phyloP scores from a whole-genome alignment of 805 yeast genomes.

The Yarrowia osloensis region DNA sequence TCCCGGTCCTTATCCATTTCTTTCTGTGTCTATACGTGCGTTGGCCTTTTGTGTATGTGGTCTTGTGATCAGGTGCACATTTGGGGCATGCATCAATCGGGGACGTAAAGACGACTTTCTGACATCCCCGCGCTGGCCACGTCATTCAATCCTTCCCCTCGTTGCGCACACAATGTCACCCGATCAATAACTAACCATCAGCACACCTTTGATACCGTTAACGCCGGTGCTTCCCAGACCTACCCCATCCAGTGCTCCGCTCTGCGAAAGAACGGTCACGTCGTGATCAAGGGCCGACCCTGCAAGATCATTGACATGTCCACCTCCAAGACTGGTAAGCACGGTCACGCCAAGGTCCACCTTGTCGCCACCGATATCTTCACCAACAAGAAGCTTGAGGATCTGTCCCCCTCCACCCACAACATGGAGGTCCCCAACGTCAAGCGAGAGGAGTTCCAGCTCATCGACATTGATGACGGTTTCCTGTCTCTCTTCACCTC shows the following conservation, averaged over 20 bases:
- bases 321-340: constrained; percentile 99
- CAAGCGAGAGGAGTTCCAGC: constrained; percentile 92
- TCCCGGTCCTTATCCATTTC: not conserved
- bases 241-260: constrained; percentile 99
- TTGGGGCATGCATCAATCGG: not conserved
- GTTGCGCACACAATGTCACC: no score
- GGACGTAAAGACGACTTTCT: not conserved
- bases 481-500: constrained; percentile 93
- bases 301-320: constrained; percentile 99
- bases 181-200: constrained; percentile 39
- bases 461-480: constrained; percentile 96
- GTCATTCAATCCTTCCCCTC: not conserved
- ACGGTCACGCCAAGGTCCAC: constrained; percentile 99
- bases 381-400: constrained; percentile 99
- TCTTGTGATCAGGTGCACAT: not conserved
- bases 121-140: not conserved
- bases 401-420: constrained; percentile 99
- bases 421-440: constrained; percentile 99
- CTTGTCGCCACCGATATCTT: constrained; percentile 98
- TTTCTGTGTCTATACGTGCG: not conserved
- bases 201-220: constrained; percentile 97
- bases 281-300: constrained; percentile 98
- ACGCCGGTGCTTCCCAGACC: constrained; percentile 98
- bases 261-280: constrained; percentile 99
- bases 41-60: not conserved